Base-by-base conservation (phyloP, 495 filamentous ascomycete species). In the Aspergillus nanangensis region DNA sequence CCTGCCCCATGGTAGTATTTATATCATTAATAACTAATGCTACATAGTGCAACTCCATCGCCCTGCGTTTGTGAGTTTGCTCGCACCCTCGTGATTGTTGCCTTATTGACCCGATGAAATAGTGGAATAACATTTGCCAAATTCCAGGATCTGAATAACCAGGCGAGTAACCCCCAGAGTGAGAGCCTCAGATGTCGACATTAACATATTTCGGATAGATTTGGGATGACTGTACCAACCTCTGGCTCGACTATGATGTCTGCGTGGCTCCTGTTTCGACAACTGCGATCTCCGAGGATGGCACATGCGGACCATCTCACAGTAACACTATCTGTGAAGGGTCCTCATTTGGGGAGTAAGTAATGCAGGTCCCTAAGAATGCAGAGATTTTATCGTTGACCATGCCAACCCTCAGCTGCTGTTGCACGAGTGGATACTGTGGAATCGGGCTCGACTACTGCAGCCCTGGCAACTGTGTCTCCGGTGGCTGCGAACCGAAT, bases 271-370 rank as follows among this genome's bases (percentile, higher is more conserved):
- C 42, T 23, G 42, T 44, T n/a, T 35, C 42, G 2, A 15, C 17
- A 36, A 14, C 27, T 22, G 8, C 31, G 13, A 19, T 44, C 14
- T 44, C 42, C 15, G 18, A 20, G 19, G 18, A 44, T 44, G 31
- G 42, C 15, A 34, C 27, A 34, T 44, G 42, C 18, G 31, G 42
- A 18, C 42, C 31, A 35, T 44, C 42, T 23, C 24, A 35, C 31
- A 22, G 15, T 35, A 34, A 44, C 27, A 44, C 31, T 35, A 15
- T 35, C n/a, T 44, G 42, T 22, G 15, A 35, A 35, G 42, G 42
- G 18, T 35, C 29, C 31, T 44, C 42, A 35, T 44, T 44, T 36
- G 42, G 42, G 36, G 17, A 44, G 42, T 44, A 36, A 44, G 42
- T 44, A 29, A 24, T 23, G 19, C 5, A 14, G 32, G 9, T 34